These are phyloP conservation scores for Rhizophora mangle DNA, from an alignment of 345 rosid genomes.

Conservation along the genomic window DNA sequence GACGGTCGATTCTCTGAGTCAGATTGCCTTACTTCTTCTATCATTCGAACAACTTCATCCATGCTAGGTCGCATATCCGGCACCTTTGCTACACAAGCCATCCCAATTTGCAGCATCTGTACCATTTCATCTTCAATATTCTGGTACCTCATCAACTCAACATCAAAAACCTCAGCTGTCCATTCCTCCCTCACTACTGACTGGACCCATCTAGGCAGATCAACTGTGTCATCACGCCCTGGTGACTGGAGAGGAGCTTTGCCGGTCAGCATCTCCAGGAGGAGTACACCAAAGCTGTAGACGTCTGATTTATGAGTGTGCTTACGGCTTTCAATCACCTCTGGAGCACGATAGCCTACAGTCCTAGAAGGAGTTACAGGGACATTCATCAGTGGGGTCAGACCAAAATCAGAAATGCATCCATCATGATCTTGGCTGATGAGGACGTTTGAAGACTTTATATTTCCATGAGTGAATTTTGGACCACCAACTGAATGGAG, in stretches of 20 bases:
- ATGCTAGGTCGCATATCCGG: conserved; percentile 68
- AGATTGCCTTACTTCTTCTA: conserved; percentile 73
- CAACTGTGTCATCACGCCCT: conserved; percentile 64
- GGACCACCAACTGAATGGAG: conserved; percentile 68
- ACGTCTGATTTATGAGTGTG: conserved; percentile 68
- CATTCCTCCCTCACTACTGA: conserved; percentile 89
- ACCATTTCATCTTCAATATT: conserved; percentile 85
- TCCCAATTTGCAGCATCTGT: conserved; percentile 74
- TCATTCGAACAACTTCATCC: conserved; percentile 75
- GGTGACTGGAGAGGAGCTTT: conserved; percentile 70
- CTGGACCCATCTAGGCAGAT: conserved; percentile 89
- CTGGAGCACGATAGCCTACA: conserved; percentile 79
- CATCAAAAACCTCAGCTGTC: conserved; percentile 89
- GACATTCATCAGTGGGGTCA: conserved; percentile 58
- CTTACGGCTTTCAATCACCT: conserved; percentile 67
- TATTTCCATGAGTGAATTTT: conserved; percentile 75
- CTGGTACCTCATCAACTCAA: conserved; percentile 69
- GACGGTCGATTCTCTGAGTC: conserved; percentile 81
- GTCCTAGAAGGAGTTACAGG: conserved; percentile 54
- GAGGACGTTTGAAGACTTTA: conserved; percentile 79
- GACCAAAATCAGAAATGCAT: conserved; percentile 66
- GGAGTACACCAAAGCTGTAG: conserved; percentile 70
- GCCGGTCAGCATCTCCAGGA: conserved; percentile 82
- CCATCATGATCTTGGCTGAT: conserved; percentile 53
- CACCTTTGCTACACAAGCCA: conserved; percentile 65